Conservation (phyloP, 2,329 filamentous ascomycete genomes). For the Blastomyces gilchristii region DNA sequence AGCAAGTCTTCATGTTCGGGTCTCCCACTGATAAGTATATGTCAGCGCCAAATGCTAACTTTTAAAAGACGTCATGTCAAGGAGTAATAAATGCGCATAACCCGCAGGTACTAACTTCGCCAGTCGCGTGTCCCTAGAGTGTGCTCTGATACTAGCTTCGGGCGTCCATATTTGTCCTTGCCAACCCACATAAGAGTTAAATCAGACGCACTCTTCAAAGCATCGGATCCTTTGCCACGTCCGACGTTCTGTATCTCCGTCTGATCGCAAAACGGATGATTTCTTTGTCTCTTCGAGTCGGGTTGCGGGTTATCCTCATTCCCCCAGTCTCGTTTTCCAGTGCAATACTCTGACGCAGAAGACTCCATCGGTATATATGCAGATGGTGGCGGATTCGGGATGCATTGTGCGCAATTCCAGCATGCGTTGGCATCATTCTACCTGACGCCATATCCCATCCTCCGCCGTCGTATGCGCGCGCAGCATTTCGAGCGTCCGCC, state of each 20-base stretch:
- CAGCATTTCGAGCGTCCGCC: background rate
- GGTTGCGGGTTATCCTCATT: background rate
- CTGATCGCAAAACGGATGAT: background rate
- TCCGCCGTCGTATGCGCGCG: background rate
- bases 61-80: background rate
- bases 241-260: background rate
- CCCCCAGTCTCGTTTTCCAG: background rate
- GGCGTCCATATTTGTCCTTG: constrained; percentile 1
- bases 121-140: background rate
- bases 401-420: background rate
- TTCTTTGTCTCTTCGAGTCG: background rate
- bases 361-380: background rate
- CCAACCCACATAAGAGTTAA: background rate
- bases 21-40: background rate
- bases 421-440: background rate
- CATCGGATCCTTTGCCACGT: background rate
- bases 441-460: background rate
- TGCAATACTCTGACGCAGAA: background rate
- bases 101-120: background rate
- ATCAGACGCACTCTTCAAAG: background rate
- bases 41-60: background rate
- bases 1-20: constrained; percentile 2
- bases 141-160: background rate
- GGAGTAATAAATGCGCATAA: background rate
- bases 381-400: background rate